A percentile compares a stretch with the other conserved stretches of the same genome.
These are phyloP conservation scores for Solanum chilense DNA, from an alignment of 257 asterid genomes.

Conservation along the genomic window DNA sequence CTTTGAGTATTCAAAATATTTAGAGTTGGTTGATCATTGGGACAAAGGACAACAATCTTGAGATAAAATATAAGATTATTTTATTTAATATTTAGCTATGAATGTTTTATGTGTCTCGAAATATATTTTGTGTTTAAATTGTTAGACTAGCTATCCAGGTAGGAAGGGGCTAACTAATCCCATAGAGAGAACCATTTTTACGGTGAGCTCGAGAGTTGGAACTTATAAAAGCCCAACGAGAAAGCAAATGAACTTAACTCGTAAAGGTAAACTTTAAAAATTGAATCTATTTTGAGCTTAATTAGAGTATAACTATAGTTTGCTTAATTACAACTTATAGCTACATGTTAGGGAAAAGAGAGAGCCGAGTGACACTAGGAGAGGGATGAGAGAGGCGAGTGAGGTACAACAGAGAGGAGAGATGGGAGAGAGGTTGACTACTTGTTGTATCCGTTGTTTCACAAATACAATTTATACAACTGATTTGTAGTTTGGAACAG, in stretches of 20 bases:
- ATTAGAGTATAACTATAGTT: no score
- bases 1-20: neutral
- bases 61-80: no score
- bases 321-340: no score
- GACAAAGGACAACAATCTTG: no score
- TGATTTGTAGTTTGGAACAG: neutral
- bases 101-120: neutral
- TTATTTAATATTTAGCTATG: no score
- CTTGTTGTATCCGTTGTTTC: neutral
- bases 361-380: no score
- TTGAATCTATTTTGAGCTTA: neutral
- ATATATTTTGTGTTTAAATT: no score
- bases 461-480: neutral
- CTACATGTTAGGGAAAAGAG: no score
- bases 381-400: neutral
- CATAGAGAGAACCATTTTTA: neutral
- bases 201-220: neutral
- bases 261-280: no score
- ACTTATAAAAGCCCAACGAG: neutral
- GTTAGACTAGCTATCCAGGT: no score
- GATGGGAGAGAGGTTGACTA: neutral
- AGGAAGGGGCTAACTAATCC: neutral
- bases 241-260: neutral
- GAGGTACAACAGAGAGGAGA: neutral
- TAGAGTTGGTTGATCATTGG: neutral